Conservation (phyloP, 2,329 filamentous ascomycete species). For the Xylariaceae sp. region DNA sequence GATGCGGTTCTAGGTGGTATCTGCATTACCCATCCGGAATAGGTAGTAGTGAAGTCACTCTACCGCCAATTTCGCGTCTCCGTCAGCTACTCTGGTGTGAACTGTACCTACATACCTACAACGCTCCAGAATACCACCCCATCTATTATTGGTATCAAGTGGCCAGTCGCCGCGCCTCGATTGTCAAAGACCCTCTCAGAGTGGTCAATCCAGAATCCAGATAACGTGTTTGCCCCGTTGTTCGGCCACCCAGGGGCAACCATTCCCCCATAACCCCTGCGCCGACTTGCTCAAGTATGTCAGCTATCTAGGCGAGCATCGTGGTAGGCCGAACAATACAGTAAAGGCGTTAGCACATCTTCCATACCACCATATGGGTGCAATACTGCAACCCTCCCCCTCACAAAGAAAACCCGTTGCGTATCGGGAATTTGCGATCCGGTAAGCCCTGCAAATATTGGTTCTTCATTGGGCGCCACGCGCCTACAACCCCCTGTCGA, state of each 20-base stretch:
- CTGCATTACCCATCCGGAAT: too few relatives aligned
- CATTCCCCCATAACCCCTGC: too few relatives aligned
- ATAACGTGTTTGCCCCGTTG: slow-evolving; percentile 4
- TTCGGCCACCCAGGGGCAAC: too few relatives aligned
- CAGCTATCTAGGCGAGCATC: too few relatives aligned
- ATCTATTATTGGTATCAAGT: slow-evolving; percentile 21
- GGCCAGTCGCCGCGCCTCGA: slow-evolving; percentile 15
- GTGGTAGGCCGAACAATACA: too few relatives aligned
- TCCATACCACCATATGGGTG: slow-evolving; percentile 6
- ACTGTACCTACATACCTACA: background rate
- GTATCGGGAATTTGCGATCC: slow-evolving; percentile 1
- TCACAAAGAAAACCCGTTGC: slow-evolving; percentile 3
- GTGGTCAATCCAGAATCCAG: slow-evolving; percentile 13
- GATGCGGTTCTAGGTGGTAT: too few relatives aligned
- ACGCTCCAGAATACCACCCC: too few relatives aligned
- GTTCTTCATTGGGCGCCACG: background rate
- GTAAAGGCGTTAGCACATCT: background rate
- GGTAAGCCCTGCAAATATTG: slow-evolving; percentile 6
- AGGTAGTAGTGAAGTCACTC: too few relatives aligned
- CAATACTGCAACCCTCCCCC: slow-evolving; percentile 20
- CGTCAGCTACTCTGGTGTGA: background rate
- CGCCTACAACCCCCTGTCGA: too few relatives aligned
- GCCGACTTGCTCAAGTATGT: too few relatives aligned
- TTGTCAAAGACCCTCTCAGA: slow-evolving; percentile 12
- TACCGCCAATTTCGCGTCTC: background rate